Evolutionary conservation across 208 protist species (phyloP).

Genomic region (Crithidia mellificae): DNA sequence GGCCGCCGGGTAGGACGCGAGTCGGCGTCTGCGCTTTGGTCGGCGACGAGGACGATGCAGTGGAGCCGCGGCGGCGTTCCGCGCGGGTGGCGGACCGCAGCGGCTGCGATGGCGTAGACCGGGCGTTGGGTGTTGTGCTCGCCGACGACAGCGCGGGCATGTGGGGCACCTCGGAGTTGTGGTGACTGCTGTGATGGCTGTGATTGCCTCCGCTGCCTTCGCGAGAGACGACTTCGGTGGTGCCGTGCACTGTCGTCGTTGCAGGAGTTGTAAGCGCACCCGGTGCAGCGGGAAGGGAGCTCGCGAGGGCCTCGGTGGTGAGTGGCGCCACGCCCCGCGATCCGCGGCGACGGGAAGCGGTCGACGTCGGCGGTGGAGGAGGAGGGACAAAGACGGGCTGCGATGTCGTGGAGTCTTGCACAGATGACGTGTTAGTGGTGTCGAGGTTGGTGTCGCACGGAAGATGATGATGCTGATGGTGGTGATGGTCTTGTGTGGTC

Average conservation of each 20-base stretch:
- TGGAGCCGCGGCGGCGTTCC: neutral
- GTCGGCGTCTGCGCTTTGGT: neutral
- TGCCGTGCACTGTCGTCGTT: neutral
- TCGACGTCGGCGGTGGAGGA: slow-evolving; percentile 1
- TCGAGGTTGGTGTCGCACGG: neutral
- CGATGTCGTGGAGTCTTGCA: no score
- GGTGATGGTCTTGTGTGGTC: neutral
- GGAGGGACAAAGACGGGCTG: neutral
- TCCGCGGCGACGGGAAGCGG: neutral
- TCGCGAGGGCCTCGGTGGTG: slow-evolving; percentile 2
- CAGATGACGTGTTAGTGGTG: neutral
- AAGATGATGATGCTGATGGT: neutral
- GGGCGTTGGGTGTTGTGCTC: slow-evolving; percentile 8
- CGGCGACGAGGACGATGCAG: no score
- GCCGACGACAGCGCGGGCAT: slow-evolving; percentile 23
- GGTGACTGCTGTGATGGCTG: neutral
- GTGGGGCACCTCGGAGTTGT: neutral
- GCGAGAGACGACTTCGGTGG: no score
- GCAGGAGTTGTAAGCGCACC: neutral
- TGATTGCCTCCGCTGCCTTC: no score
- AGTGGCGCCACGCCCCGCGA: slow-evolving; percentile 11
- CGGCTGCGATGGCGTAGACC: neutral
- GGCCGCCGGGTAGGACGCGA: no score
- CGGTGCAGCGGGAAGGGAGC: slow-evolving; percentile 3
- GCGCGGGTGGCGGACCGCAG: neutral